phyloP scores from a whole-genome alignment of 2,329 filamentous ascomycete species.

The Phyllosticta citrichinensis region DNA sequence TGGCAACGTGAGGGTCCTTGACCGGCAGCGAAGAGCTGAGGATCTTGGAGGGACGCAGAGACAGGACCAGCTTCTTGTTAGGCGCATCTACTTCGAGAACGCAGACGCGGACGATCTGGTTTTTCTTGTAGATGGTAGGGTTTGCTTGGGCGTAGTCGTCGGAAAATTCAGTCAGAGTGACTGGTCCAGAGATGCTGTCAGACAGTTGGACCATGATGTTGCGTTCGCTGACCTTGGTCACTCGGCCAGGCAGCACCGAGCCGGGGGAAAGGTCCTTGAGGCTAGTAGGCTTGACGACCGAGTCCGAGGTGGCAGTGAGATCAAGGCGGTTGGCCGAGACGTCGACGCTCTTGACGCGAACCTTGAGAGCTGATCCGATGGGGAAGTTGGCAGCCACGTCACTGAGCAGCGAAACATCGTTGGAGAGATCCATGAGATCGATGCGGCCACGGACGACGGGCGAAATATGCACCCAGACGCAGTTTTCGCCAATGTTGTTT shows the following conservation, averaged over 20 bases:
- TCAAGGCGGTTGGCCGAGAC: slow-evolving; percentile 65
- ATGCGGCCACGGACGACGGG: slow-evolving; percentile 81
- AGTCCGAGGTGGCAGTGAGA: slow-evolving; percentile 63
- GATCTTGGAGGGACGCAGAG: slow-evolving; percentile 76
- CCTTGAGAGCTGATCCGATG: slow-evolving; percentile 76
- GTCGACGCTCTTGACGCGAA: slow-evolving; percentile 68
- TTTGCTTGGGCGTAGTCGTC: slow-evolving; percentile 81
- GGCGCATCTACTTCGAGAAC: slow-evolving; percentile 67
- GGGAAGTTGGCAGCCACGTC: slow-evolving; percentile 75
- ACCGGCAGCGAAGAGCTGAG: slow-evolving; percentile 75
- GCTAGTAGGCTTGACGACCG: slow-evolving; percentile 47
- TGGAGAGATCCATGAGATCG: slow-evolving; percentile 71
- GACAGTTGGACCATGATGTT: slow-evolving; percentile 79
- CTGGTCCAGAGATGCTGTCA: slow-evolving; percentile 65
- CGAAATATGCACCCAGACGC: slow-evolving; percentile 83
- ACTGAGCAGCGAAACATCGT: slow-evolving; percentile 70
- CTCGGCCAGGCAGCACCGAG: slow-evolving; percentile 69
- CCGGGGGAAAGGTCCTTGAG: slow-evolving; percentile 66
- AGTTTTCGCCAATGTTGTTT: slow-evolving; percentile 75
- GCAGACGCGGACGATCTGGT: slow-evolving; percentile 80
- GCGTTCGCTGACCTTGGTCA: slow-evolving; percentile 78
- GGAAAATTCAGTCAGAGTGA: slow-evolving; percentile 71
- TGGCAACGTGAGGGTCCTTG: slow-evolving; percentile 68
- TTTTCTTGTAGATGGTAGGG: slow-evolving; percentile 65
- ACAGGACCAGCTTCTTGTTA: slow-evolving; percentile 78